Percentiles rank a stretch among this genome's conserved stretches.
Evolutionary conservation across 75 land plant species (phyloP).

Genomic region (Picea sitchensis): DNA sequence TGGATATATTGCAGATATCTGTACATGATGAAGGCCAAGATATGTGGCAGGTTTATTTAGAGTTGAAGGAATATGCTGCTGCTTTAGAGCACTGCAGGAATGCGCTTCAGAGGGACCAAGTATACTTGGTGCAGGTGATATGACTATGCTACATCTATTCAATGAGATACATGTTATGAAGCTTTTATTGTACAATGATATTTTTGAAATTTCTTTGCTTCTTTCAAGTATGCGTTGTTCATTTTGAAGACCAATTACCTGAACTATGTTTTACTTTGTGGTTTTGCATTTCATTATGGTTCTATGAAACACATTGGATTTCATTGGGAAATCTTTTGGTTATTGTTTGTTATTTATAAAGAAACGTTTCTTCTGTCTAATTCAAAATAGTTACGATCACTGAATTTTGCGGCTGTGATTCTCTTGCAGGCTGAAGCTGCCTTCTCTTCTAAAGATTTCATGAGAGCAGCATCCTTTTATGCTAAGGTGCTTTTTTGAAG

Average conservation of each 20-base stretch:
- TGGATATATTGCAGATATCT: slow-evolving; percentile 52
- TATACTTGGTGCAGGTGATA: slow-evolving; percentile 78
- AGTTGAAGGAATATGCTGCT: slow-evolving; percentile 83
- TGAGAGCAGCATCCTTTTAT: slow-evolving; percentile 92
- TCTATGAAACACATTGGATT: background rate
- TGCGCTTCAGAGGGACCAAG: slow-evolving; percentile 77
- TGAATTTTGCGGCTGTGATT: background rate
- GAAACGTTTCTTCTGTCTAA: background rate
- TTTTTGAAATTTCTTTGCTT: background rate
- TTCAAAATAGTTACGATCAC: background rate
- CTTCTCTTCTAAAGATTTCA: slow-evolving; percentile 67
- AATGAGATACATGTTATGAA: background rate
- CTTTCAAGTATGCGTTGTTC: background rate
- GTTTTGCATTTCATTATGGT: background rate
- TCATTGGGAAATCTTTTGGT: background rate
- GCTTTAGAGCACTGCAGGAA: slow-evolving; percentile 90
- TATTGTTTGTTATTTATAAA: background rate
- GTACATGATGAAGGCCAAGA: slow-evolving; percentile 92
- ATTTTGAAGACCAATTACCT: background rate
- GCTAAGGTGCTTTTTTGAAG: slow-evolving; percentile 63
- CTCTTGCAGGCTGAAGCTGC: slow-evolving; percentile 91
- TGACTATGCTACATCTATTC: background rate
- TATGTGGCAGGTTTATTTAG: slow-evolving; percentile 93
- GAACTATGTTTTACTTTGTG: background rate
- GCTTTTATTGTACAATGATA: background rate